Base-by-base conservation (phyloP, 331 rosid species). In the Pyracantha coccinea region DNA sequence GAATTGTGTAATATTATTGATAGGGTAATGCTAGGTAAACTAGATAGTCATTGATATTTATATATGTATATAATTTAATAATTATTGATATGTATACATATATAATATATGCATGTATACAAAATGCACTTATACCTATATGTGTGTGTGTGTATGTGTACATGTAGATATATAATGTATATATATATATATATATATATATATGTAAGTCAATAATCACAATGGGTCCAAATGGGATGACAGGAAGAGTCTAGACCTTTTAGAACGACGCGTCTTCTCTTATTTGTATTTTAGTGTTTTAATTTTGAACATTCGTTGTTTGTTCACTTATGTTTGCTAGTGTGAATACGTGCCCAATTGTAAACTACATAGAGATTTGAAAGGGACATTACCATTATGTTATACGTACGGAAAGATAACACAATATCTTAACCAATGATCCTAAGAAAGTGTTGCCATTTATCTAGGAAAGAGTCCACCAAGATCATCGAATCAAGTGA, bases 201-300 rank as follows among this genome's bases (percentile, higher is more conserved):
- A 9, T 35, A 9, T 35, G 13, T 2, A 9, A 38, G 2, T 54
- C 45, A 38, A 38, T 19, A 32, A 31, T n/a, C 29, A 32, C 25
- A 32, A 15, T 8, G 65, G 44, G 66, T 71, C 66, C 66, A 70
- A 77, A 59, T 32, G 59, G 75, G 41, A 59, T 45, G 45, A 60
- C 68, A 64, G 50, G 2, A 57, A 69, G 7, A 41, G 11, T 11
- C 19, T 7, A 58, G 31, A 52, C 25, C 7, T 69, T 21, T 54
- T 20, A 31, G 24, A 2, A 71, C 44, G 44, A 38, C 74, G 29
- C n/a, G 50, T 52, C 8, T 70, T 29, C 47, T 50, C 7, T 4
- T 2, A 9, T 6, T 1, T 24, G 15, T 10, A 14, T 10, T 27
- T 50, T 12, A 1, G 29, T 28, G 2, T 59, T 8, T 33, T 17